These are phyloP conservation scores for Sporopachydermia lactativora DNA, from an alignment of 805 yeast genomes.

Conservation along the genomic window DNA sequence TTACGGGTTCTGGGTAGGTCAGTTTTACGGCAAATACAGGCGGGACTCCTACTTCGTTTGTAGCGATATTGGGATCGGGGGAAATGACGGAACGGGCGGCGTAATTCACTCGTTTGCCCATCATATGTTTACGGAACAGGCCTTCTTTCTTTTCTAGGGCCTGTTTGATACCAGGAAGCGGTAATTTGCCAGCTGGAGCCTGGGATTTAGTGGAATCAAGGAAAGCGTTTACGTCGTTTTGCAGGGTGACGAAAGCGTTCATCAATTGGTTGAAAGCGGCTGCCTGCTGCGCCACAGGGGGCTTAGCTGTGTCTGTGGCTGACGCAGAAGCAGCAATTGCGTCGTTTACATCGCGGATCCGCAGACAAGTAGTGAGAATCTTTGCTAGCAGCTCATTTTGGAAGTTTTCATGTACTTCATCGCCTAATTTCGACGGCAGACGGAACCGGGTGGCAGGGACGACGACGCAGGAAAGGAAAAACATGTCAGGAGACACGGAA, in stretches of 20 bases:
- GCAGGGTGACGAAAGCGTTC: constrained; percentile 91
- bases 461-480: constrained; percentile 75
- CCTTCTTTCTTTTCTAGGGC: constrained; percentile 98
- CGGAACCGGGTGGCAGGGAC: constrained; percentile 97
- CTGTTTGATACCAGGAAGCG: constrained; percentile 94
- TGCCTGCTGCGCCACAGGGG: constrained; percentile 71
- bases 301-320: constrained; percentile 40
- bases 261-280: constrained; percentile 75
- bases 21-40: constrained; percentile 94
- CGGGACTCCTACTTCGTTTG: constrained; percentile 97
- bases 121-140: constrained; percentile 95
- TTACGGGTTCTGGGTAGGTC: constrained; percentile 97
- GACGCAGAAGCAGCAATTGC: constrained; percentile 52
- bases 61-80: constrained; percentile 96
- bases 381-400: constrained; percentile 81
- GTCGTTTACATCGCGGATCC: constrained; percentile 82
- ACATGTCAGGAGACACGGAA: constrained; percentile 55
- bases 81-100: constrained; percentile 99
- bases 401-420: constrained; percentile 86
- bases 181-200: constrained; percentile 48
- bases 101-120: constrained; percentile 99
- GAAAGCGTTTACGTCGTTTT: constrained; percentile 88
- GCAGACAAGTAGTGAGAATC: constrained; percentile 62
- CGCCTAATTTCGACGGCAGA: constrained; percentile 93
- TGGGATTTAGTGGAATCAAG: constrained; percentile 87